Base-by-base conservation (phyloP, 805 yeast genomes). In the Ogataea nonfermentans region DNA sequence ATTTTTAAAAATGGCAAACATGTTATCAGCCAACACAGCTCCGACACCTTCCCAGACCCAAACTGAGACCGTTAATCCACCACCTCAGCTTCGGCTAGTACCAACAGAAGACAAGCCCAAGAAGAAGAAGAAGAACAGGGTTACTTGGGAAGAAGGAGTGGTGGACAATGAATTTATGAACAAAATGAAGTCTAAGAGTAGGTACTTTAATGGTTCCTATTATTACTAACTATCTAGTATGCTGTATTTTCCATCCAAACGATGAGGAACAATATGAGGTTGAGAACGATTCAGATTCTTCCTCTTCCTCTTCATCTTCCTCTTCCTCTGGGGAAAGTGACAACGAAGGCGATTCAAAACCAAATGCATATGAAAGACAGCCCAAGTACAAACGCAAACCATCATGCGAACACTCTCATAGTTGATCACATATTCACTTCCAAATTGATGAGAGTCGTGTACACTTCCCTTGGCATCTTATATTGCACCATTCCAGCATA, bases 401-500 rank as follows among this genome's bases (percentile, higher is more conserved):
- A 8, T 8, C 22, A 8, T 19, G 22, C 31, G 31, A 37, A 10
- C 56, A 50, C 32, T 23, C 24, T 12, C 51, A 48, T 27, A 29
- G 29, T 16, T 39, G n/a, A 20, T 39, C 53, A 56, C 47, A 52
- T 51, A 40, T 53, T 55, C 10, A 56, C 55, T 57, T 85, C 95
- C 42, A 85, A 63, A 46, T 73, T 76, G 23, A 84, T 78, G 54
- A 85, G 66, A 29, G 79, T 72, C 50, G 85, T 78, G 58, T 84
- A 87, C 0, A 87, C 81, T 52, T 87, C 95, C 42, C 83, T 65
- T 7, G 96, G 95, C 95, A 90, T 87, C 59, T 84, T 81, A 63
- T 85, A 89, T 64, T 87, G 95, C 25, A 90, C 82, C 81, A 91
- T 84, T 45, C 97, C 98, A 6, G 97, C 95, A 61, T 84, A 91